A percentile compares a stretch with the other conserved stretches of the same genome.
Conservation (phyloP, 371 early-diverging fungal genomes). For the Smittium culicis region DNA sequence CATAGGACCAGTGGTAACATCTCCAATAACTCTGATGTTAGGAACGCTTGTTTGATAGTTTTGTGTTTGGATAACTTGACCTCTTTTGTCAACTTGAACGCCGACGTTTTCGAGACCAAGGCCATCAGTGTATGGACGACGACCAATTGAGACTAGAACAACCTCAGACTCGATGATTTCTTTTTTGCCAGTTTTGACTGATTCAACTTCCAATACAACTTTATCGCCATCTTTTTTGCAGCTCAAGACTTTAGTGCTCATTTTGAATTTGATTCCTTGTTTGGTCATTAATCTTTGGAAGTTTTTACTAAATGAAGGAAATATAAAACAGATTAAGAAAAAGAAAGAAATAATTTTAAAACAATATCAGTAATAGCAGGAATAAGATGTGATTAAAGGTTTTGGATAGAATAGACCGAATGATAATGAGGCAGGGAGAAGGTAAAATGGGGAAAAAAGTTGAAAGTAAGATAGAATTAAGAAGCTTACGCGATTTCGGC, state of each 20-base stretch:
- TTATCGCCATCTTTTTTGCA: slow-evolving; percentile 69
- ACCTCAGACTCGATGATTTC: slow-evolving; percentile 83
- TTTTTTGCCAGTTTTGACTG: slow-evolving; percentile 64
- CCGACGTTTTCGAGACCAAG: slow-evolving; percentile 85
- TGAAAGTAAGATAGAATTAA: neutral
- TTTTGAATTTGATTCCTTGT: slow-evolving; percentile 96
- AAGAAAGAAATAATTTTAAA: no score
- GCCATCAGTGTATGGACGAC: slow-evolving; percentile 85
- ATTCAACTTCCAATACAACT: slow-evolving; percentile 81
- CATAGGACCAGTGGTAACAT: slow-evolving; percentile 94
- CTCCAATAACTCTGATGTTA: slow-evolving; percentile 90
- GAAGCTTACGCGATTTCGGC: slow-evolving; percentile 52
- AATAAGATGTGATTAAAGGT: no score
- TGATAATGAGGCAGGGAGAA: no score
- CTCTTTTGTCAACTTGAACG: slow-evolving; percentile 72
- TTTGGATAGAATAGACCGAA: no score
- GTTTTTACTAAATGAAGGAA: slow-evolving; percentile 45
- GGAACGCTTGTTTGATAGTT: slow-evolving; percentile 76
- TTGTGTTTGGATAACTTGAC: slow-evolving; percentile 75
- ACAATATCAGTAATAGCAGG: no score
- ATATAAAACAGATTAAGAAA: no score
- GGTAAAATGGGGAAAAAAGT: no score
- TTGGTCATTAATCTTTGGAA: slow-evolving; percentile 84
- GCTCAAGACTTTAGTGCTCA: slow-evolving; percentile 86
- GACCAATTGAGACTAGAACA: slow-evolving; percentile 85